phyloP scores from a whole-genome alignment of 2,329 filamentous ascomycete genomes.

The Metarhizium guizhouense region DNA sequence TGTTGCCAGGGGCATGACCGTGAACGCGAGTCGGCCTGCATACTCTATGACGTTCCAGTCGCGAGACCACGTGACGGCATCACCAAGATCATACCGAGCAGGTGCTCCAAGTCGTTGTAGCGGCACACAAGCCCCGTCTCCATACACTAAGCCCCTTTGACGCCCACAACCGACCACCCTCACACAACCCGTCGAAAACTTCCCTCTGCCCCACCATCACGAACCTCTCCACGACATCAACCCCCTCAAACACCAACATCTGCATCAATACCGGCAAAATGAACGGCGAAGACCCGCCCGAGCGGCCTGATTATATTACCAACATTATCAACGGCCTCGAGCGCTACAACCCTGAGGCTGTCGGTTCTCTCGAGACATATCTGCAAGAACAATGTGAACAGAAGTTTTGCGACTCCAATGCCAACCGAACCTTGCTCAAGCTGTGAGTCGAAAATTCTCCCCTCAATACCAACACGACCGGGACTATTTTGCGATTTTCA shows the following conservation, averaged over 20 bases:
- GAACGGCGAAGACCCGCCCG: conserved; percentile 77
- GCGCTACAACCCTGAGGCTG: conserved; percentile 97
- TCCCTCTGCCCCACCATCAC: conserved; percentile 33
- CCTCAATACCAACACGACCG: background rate
- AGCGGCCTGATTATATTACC: conserved; percentile 86
- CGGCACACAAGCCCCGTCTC: conserved; percentile 16
- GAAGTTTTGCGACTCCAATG: conserved; percentile 90
- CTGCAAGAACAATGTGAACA: conserved; percentile 90
- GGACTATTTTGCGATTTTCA: background rate
- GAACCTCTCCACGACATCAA: conserved; percentile 23
- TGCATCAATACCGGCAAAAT: conserved; percentile 32
- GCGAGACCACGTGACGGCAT: conserved; percentile 24
- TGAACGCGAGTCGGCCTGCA: background rate
- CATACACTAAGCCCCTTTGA: conserved; percentile 25
- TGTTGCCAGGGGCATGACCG: background rate
- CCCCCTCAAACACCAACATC: conserved; percentile 13
- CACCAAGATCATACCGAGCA: background rate
- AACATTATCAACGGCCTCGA: conserved; percentile 94
- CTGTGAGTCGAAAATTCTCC: conserved; percentile 60
- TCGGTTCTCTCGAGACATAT: conserved; percentile 87
- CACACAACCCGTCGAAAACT: conserved; percentile 34
- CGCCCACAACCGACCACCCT: conserved; percentile 28
- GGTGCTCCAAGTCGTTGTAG: conserved; percentile 4
- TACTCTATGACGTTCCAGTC: conserved; percentile 22
- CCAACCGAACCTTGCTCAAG: conserved; percentile 92